Conservation (phyloP, 441 rosid species). For the Daphne laureola region DNA sequence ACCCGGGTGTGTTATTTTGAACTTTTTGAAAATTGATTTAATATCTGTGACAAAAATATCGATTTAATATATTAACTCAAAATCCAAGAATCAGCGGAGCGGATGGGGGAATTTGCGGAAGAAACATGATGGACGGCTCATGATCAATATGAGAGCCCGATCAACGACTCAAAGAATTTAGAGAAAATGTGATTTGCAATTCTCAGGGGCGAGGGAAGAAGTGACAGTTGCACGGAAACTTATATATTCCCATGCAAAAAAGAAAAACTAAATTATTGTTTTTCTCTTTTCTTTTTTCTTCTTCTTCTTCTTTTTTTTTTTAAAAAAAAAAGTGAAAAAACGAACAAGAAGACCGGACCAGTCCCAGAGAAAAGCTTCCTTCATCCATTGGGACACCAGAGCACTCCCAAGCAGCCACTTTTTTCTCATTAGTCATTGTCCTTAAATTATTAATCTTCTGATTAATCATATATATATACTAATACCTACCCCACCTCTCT, state of each 20-base stretch:
- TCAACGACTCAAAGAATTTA: neutral
- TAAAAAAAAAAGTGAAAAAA: constrained; percentile 12
- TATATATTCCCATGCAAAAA: constrained; percentile 45
- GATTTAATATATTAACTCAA: no score
- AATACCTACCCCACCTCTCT: no score
- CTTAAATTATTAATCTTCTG: neutral
- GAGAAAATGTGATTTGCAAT: neutral
- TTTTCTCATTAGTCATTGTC: constrained; percentile 8
- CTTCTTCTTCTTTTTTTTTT: no score
- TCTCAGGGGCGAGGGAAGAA: constrained; percentile 17
- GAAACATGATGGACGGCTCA: no score
- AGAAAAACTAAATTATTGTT: constrained; percentile 1
- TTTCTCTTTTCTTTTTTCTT: no score
- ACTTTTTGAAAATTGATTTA: no score
- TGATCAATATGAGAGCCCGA: no score
- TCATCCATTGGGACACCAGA: constrained; percentile 33
- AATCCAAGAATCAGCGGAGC: no score
- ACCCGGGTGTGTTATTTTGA: no score
- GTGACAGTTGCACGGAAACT: constrained; percentile 19
- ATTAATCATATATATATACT: neutral
- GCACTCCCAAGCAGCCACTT: constrained; percentile 28
- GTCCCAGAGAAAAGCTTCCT: constrained; percentile 26
- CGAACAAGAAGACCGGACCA: constrained; percentile 4
- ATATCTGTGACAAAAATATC: no score
- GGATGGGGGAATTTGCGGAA: no score